Base-by-base conservation (phyloP, 257 asterid genomes). In the Leonotis leonurus region DNA sequence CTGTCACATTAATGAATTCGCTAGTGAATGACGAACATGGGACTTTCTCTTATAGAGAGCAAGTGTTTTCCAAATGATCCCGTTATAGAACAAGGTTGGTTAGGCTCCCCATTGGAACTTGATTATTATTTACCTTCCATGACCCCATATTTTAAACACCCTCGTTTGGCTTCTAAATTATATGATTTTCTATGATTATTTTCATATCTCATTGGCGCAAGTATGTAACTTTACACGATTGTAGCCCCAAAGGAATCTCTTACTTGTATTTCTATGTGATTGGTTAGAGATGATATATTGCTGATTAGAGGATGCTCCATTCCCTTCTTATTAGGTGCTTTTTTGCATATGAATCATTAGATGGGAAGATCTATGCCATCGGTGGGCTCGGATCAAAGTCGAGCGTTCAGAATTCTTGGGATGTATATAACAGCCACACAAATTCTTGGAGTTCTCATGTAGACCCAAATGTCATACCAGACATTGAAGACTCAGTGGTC, bases 301-400 rank as follows among this genome's bases (percentile, higher is more conserved):
- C 71, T 61, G 57, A 74, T 50, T 17, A 17, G 62, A 25, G 54
- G 55, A 32, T 60, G 44, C 35, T 74, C 65, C 17, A 60, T 49
- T 69, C 33, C 26, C 56, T 30, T 64, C 41, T 36, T 57, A 18
- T 41, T 71, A 90, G 97, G 92, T 81, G 88, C 74, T 85, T 71
- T 67, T 90, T 81, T 51, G 87, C 86, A 26, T 64, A 74, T 55
- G 89, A 85, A 78, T 78, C 82, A 35, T 69, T 87, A 30, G 60
- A 81, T 45, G 87, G 70, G 63, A 85, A 85, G 76, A 73, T 90
- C 53, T 81, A 72, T 43, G 90, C 90, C 12, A 80, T 90, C 36
- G 97, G 96, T 16, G 97, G 96, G 44, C 57, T 77, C 16, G 96
- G 87, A 51, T 64, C 84, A 14, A 68, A 67, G 40, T 83, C 83